A percentile compares a stretch with the other conserved stretches of the same genome.
Evolutionary conservation across 805 yeast genomes (phyloP).

Genomic region (Kodamaea kaohsiungensis): DNA sequence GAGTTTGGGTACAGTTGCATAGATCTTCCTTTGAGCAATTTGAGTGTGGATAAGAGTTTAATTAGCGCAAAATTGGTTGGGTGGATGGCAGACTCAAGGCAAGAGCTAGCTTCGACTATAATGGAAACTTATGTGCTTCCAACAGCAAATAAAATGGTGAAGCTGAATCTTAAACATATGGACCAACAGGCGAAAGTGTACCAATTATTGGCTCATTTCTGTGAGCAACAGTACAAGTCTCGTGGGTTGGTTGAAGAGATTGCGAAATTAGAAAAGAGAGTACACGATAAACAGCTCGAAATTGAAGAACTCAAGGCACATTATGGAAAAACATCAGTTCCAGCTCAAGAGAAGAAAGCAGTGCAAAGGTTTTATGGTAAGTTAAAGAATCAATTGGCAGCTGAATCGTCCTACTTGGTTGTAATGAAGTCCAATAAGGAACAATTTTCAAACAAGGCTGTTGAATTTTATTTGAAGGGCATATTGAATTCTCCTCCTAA

Average conservation of each 20-base stretch:
- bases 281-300: conserved; percentile 47
- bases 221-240: conserved; percentile 62
- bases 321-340: conserved; percentile 39
- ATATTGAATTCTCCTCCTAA: conserved; percentile 43
- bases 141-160: conserved; percentile 23
- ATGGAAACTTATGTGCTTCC: conserved; percentile 57
- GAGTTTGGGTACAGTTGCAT: not conserved
- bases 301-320: conserved; percentile 49
- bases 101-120: conserved; percentile 62
- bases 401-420: conserved; percentile 51
- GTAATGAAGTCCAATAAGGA: conserved; percentile 37
- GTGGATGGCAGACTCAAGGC: conserved; percentile 74
- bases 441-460: conserved; percentile 52
- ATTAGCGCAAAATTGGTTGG: conserved; percentile 49
- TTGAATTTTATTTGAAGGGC: conserved; percentile 59
- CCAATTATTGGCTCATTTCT: conserved; percentile 68
- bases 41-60: conserved; percentile 23
- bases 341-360: conserved; percentile 49
- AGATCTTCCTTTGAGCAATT: conserved; percentile 17
- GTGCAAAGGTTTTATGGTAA: conserved; percentile 55
- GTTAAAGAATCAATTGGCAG: conserved; percentile 45
- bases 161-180: not conserved
- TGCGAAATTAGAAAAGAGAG: conserved; percentile 37
- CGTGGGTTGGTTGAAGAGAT: conserved; percentile 47
- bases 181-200: conserved; percentile 21